These are phyloP conservation scores for Corynascus novoguineensis DNA, from an alignment of 495 filamentous ascomycete species.

Conservation along the genomic window DNA sequence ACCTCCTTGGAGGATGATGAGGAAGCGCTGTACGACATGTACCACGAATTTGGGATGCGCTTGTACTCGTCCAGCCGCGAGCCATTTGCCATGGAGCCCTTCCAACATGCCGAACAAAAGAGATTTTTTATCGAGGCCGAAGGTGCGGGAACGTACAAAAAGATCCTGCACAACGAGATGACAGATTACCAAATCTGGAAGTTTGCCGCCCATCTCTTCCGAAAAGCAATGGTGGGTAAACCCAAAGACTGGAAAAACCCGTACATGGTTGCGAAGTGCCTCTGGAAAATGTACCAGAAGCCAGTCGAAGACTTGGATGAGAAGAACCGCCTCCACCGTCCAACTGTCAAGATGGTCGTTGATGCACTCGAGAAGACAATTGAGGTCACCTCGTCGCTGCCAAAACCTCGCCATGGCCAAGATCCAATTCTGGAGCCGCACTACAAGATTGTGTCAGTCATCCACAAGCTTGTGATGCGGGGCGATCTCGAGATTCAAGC, in stretches of 20 bases:
- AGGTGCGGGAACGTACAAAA: slow-evolving; percentile 68
- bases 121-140: slow-evolving; percentile 66
- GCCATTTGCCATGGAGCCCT: slow-evolving; percentile 85
- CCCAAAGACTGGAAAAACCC: slow-evolving; percentile 84
- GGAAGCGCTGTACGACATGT: slow-evolving; percentile 72
- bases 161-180: slow-evolving; percentile 66
- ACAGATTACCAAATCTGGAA: slow-evolving; percentile 75
- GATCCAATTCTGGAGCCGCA: slow-evolving; percentile 93
- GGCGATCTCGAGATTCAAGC: slow-evolving; percentile 41
- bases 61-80: slow-evolving; percentile 87
- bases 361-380: slow-evolving; percentile 64
- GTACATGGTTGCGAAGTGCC: slow-evolving; percentile 88
- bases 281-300: slow-evolving; percentile 86
- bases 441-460: slow-evolving; percentile 85
- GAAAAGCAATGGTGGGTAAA: slow-evolving; percentile 63
- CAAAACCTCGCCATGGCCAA: slow-evolving; percentile 68
- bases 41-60: slow-evolving; percentile 81
- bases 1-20: slow-evolving; percentile 50
- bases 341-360: slow-evolving; percentile 56
- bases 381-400: slow-evolving; percentile 54
- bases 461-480: slow-evolving; percentile 70
- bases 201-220: slow-evolving; percentile 75
- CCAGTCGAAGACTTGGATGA: slow-evolving; percentile 48
- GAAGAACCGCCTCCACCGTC: slow-evolving; percentile 37
- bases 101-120: slow-evolving; percentile 66